Base-by-base conservation (phyloP, 2,329 filamentous ascomycete species). In the Calonectria honghensis region DNA sequence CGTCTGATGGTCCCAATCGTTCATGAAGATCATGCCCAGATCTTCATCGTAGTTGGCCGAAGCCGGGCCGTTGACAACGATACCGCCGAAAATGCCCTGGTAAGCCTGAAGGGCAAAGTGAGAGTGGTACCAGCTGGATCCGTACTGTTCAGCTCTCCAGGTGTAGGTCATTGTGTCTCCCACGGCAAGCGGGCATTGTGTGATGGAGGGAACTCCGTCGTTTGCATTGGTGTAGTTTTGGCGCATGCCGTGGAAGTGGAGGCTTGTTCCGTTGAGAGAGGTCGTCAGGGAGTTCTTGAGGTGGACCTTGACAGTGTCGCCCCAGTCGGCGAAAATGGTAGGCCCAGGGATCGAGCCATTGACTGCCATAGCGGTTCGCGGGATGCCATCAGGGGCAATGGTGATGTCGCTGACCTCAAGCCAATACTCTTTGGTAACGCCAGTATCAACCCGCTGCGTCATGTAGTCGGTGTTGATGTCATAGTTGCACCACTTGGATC, bases 391-490 rank as follows among this genome's bases (percentile, higher is more conserved):
- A 24, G 54, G 54, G 20, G 54, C 54, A 13, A 59, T 59, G 20
- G 54, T 59, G 32, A 59, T 59, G 31, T 59, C 54, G 20, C 54
- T 59, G 20, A 59, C 54, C 20, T 59, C 54, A 5, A 59, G 32
- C 54, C 54, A 59, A 27, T 59, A 59, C 20, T 59, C 54, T 37
- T 32, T 20, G 4, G 35, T 35, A n/a, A 59, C 54, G 10, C n/a
- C n/a, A 5, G 54, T 59, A n/a, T 59, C 54, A 59, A 59, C 54
- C 5, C 31, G 54, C 35, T 59, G 54, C 20, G 32, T 31, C 54
- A 59, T 59, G 31, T 59, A 59, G 32, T 59, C 54, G 32, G 54
- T 59, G 54, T 59, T 59, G 54, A 59, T 39, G 32, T 59, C 54
- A 14, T 59, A 39, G 18, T 37, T 16, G 6, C 54, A 59, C 54